Evolutionary conservation across 139 green algal species (phyloP), one percentile per base, ranked within the genome.

Genomic region (Medakamo hakoo): DNA sequence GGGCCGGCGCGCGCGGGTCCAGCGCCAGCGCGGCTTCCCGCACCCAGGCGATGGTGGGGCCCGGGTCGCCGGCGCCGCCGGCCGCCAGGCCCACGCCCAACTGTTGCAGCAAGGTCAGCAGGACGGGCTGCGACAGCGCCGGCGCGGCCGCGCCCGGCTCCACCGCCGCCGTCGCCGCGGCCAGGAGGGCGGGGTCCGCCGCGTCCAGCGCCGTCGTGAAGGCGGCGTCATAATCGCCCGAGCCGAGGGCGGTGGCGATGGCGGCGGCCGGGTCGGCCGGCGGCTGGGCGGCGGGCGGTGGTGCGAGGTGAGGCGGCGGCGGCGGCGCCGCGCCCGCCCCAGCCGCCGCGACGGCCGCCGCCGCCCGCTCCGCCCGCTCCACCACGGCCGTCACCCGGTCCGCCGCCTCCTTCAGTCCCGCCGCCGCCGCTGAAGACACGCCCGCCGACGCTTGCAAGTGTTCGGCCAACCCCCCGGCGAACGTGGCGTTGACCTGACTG

Each of bases 81-180:
- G 62, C 58, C 4, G n/a, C 26, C 27, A 94, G 76, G 57, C 91
- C 75, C 25, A 59, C 64, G 24, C 67, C 66, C 29, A 94, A 78
- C 75, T 95, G 88, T 63, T 88, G 79, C 57, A 92, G 61, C 56
- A 94, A 73, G 4, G 74, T 77, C 27, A 94, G 71, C 59, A 94
- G 72, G 5, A 86, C 73, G 27, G 71, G 65, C 73, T 94, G 87
- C 40, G 67, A 82, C 14, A 94, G 72, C 52, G 62, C 55, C n/a
- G 59, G 49, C 14, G 76, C 68, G 1, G 63, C 27, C 19, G 27
- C 52, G 0, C 58, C 52, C 23, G 25, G n/a, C n/a, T n/a, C 1
- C 27, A 52, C 9, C 30, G 22, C 14, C 22, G 59, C 21, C 31
- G 30, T 2, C 19, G 16, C 57, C 19, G 26, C 4, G 4, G 23